Evolutionary conservation across 2,329 filamentous ascomycete species (phyloP).

Genomic region (Coleophoma cylindrospora): DNA sequence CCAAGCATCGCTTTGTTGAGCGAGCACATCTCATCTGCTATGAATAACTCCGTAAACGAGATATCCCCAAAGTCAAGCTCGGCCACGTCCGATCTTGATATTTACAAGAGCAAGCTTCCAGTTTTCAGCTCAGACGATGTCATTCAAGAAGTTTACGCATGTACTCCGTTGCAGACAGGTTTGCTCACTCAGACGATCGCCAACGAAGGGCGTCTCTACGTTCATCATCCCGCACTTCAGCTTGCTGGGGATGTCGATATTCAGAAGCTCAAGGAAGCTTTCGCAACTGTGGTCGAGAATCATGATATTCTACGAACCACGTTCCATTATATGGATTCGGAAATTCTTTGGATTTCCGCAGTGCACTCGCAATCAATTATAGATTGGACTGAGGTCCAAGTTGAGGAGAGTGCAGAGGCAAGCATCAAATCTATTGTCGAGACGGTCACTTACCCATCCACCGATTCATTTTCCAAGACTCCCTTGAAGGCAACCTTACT

Average conservation of each 20-base stretch:
- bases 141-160: constrained; percentile 21
- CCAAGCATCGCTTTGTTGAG: neutral
- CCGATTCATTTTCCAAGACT: neutral
- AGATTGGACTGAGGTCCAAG: neutral
- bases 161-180: constrained; percentile 17
- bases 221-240: neutral
- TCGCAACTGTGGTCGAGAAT: constrained; percentile 8
- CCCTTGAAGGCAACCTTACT: neutral
- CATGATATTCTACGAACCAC: constrained; percentile 21
- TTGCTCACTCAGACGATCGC: constrained; percentile 12
- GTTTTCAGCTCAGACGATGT: neutral
- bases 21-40: neutral
- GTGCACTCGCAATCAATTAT: neutral
- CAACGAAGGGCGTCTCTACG: neutral
- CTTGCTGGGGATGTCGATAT: neutral
- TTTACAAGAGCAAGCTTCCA: neutral
- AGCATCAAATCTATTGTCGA: constrained; percentile 1
- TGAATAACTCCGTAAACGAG: neutral
- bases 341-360: neutral
- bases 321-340: constrained; percentile 19
- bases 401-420: neutral
- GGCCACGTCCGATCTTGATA: neutral
- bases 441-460: neutral
- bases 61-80: neutral
- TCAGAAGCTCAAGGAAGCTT: constrained; percentile 9